Base-by-base conservation (phyloP, 1,284 basidiomycete species). In the Macrocystidia cucumis region DNA sequence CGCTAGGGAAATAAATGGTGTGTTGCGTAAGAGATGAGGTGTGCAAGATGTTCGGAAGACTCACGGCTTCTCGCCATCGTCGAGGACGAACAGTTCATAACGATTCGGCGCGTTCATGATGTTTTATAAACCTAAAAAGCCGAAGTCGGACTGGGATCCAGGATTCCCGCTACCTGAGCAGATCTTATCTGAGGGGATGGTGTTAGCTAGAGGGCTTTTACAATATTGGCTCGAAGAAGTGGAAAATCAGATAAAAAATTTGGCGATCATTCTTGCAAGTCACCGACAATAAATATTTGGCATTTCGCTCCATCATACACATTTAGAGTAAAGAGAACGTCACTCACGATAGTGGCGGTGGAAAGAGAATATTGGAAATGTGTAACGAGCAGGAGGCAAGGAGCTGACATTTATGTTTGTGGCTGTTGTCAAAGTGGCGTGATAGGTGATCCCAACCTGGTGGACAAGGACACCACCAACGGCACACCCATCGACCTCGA, bases 81-180 rank as follows among this genome's bases (percentile, higher is more conserved):
- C 87, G 20, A 93, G 76, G 38, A 95, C 88, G 55, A 83, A 91
- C 47, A 93, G 73, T 61, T 96, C 93, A 57, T 86, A 88, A 49
- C 95, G 81, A 57, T 84, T 83, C 6, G 92, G 92, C 32, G 91
- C 91, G 64, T 98, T 98, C 82, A 95, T 93, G 44, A n/a, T n/a
- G n/a, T n/a, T n/a, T n/a, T n/a, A n/a, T n/a, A n/a, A n/a, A n/a
- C n/a, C n/a, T n/a, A n/a, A n/a, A n/a, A n/a, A n/a, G n/a, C n/a
- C n/a, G n/a, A n/a, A n/a, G n/a, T n/a, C n/a, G n/a, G n/a, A n/a
- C n/a, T n/a, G n/a, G n/a, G n/a, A n/a, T n/a, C n/a, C n/a, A n/a
- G n/a, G n/a, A n/a, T n/a, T n/a, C n/a, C n/a, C n/a, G n/a, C n/a
- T n/a, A n/a, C n/a, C n/a, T n/a, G n/a, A n/a, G n/a, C n/a, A n/a